Evolutionary conservation across 2,329 filamentous ascomycete genomes (phyloP), one percentile per base, ranked within the genome.

Genomic region (Aspergillus texensis): DNA sequence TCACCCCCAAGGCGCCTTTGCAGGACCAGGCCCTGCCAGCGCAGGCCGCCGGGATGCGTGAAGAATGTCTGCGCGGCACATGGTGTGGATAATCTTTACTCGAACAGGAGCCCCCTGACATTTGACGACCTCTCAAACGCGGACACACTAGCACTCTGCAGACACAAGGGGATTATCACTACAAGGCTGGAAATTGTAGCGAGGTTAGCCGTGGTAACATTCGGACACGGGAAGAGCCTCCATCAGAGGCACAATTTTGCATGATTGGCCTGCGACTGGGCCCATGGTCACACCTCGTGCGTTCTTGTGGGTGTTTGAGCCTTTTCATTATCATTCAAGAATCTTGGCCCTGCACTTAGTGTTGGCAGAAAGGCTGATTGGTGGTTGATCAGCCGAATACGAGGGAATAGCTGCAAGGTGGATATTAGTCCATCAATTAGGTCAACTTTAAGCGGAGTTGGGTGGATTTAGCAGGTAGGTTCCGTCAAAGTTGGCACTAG

Each of bases 381-480:
- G 60, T 39, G 16, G 10, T 2, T 39, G 21, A 50, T 57, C 21
- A 2, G 39, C 60, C 60, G 60, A 61, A 61, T 61, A 61, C 60
- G 60, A 61, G 60, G 43, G 11, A 39, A 53, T 52, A 24, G 57
- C 53, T 28, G 24, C 57, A 39, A 36, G 46, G 14, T 28, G 30
- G 32, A 53, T 30, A 54, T 21, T 36, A 36, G 19, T 54, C 32
- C 46, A 3, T 36, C 30, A 12, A 34, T 32, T 26, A 30, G 52
- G 19, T 26, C 30, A 34, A 36, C 3, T 24, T 12, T 36, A 54
- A 36, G 11, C 30, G 30, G 6, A 30, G 19, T 36, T 54, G 16
- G 28, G 26, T 50, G 6, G 16, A 19, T 30, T 36, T 12, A 34
- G n/a, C 1, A 24, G 9, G 50, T 21, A 36, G 11, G 46, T 50